A percentile compares a stretch with the other conserved stretches of the same genome.
Evolutionary conservation across 495 filamentous ascomycete genomes (phyloP).

Genomic region (Melanomma pulvis-pyrius): DNA sequence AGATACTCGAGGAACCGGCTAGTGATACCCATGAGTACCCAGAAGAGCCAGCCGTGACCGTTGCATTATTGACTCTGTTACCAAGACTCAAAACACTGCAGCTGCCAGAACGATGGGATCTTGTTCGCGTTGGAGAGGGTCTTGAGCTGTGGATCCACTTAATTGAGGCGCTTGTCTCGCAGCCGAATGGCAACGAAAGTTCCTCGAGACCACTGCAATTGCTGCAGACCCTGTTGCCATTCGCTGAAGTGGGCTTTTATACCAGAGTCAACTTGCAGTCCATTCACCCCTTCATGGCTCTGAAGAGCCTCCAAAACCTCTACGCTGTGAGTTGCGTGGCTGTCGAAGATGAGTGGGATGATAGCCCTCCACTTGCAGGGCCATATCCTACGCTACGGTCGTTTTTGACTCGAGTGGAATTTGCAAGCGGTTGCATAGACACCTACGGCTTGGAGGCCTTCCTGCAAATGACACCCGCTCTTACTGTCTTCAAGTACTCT

Average conservation of each 20-base stretch:
- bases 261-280: slow-evolving; percentile 4
- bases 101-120: neutral
- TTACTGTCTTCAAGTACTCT: slow-evolving; percentile 22
- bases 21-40: neutral
- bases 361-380: slow-evolving; percentile 25
- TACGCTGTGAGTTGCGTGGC: slow-evolving; percentile 18
- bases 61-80: slow-evolving; percentile 7
- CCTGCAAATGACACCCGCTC: slow-evolving; percentile 3
- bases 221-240: slow-evolving; percentile 24
- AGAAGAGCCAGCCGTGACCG: neutral
- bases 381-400: neutral
- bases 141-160: neutral
- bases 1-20: neutral
- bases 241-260: slow-evolving; percentile 10
- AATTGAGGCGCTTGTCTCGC: neutral
- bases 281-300: slow-evolving; percentile 15
- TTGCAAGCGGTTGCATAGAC: slow-evolving; percentile 28
- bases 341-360: slow-evolving; percentile 19
- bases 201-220: neutral
- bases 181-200: neutral
- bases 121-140: neutral
- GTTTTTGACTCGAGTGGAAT: slow-evolving; percentile 11
- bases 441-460: slow-evolving; percentile 13
- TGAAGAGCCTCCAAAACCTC: slow-evolving; percentile 9
- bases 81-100: slow-evolving; percentile 15